Evolutionary conservation across 1,139 yeast genomes (phyloP).

Genomic region (Suhomyces choctaworum): DNA sequence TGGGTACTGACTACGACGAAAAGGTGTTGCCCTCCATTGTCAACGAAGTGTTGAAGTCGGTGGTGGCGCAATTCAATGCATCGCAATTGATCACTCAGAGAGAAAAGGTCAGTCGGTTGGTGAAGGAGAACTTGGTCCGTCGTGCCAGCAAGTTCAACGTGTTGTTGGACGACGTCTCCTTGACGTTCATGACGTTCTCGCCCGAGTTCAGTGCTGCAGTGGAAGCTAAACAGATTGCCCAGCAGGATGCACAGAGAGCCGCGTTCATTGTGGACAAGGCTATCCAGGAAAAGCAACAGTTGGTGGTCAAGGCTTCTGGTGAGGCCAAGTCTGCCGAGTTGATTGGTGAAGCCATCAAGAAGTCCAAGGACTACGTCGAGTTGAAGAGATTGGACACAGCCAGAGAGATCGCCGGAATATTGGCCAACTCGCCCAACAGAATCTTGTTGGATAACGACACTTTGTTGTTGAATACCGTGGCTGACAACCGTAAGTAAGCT

Average conservation of each 20-base stretch:
- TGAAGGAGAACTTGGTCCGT: slow-evolving; percentile 86
- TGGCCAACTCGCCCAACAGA: slow-evolving; percentile 86
- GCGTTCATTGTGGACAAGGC: slow-evolving; percentile 97
- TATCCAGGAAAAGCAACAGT: slow-evolving; percentile 93
- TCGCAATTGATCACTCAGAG: slow-evolving; percentile 97
- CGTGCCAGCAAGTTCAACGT: slow-evolving; percentile 91
- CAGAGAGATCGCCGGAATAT: slow-evolving; percentile 85
- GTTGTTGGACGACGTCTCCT: slow-evolving; percentile 88
- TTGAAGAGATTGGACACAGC: slow-evolving; percentile 97
- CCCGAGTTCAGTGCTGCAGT: slow-evolving; percentile 98
- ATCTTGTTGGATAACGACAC: slow-evolving; percentile 91
- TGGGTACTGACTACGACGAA: slow-evolving; percentile 94
- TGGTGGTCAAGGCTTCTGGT: slow-evolving; percentile 96
- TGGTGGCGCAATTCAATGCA: slow-evolving; percentile 97
- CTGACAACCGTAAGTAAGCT: slow-evolving; percentile 55
- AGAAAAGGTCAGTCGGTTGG: slow-evolving; percentile 89
- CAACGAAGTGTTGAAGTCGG: slow-evolving; percentile 93
- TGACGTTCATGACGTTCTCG: slow-evolving; percentile 93
- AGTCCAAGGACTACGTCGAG: slow-evolving; percentile 92
- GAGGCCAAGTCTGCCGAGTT: slow-evolving; percentile 98
- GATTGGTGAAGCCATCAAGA: slow-evolving; percentile 98
- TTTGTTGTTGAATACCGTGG: slow-evolving; percentile 81
- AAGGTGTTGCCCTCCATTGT: slow-evolving; percentile 95
- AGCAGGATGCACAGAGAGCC: slow-evolving; percentile 98
- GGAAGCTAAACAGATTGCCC: slow-evolving; percentile 98